phyloP scores from a whole-genome alignment of 2,329 filamentous ascomycete species.

The Hypomyces perniciosus region DNA sequence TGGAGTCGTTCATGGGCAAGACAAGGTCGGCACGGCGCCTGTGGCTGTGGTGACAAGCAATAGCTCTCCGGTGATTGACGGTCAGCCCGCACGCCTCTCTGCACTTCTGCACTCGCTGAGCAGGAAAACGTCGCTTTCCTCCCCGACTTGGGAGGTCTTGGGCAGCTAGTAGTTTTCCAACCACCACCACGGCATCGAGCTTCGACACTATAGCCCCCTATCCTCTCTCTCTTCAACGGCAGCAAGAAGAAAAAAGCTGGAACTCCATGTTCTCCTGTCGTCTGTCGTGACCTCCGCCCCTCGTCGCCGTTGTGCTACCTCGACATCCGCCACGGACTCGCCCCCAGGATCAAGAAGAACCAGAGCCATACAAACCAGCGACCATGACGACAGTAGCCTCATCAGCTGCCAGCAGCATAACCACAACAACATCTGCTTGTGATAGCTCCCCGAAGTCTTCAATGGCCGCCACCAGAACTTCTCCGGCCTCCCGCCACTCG shows the following conservation, averaged over 20 bases:
- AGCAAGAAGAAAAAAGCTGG: background rate
- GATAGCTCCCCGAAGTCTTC: background rate
- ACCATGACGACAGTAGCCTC: slow-evolving; percentile 4
- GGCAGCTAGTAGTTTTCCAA: background rate
- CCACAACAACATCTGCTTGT: background rate
- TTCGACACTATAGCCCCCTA: background rate
- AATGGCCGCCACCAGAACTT: slow-evolving; percentile 6
- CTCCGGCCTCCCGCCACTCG: slow-evolving; percentile 2
- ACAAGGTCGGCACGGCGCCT: background rate
- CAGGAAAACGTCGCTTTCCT: background rate
- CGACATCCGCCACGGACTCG: background rate
- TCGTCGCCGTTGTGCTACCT: too few relatives aligned
- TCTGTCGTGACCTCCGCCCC: background rate
- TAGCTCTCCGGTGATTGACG: slow-evolving; percentile 1
- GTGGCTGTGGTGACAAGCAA: slow-evolving; percentile 6
- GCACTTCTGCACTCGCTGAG: background rate
- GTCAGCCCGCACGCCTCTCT: background rate
- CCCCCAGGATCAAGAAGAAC: background rate
- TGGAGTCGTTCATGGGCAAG: background rate
- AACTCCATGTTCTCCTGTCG: background rate
- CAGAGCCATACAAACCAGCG: background rate
- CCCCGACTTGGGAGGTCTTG: background rate
- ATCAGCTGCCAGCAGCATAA: background rate
- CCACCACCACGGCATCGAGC: background rate
- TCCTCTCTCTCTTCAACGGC: background rate